These are phyloP conservation scores for Neurospora sp. DNA, from an alignment of 495 filamentous ascomycete genomes.

Conservation along the genomic window DNA sequence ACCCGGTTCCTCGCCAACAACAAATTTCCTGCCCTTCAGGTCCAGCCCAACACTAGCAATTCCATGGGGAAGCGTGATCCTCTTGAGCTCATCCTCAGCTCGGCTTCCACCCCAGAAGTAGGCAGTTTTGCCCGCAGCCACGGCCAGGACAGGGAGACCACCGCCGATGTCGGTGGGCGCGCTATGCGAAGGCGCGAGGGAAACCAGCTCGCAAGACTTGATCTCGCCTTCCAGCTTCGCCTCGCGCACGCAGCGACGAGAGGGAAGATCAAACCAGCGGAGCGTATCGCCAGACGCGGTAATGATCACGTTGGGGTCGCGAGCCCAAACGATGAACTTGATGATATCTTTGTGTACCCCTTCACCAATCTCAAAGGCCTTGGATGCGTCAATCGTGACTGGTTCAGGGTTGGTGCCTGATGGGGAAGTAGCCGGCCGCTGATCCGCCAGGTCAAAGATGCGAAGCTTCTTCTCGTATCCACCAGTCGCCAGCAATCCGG, in stretches of 20 bases:
- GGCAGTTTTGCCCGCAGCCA: constrained; percentile 77
- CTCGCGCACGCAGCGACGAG: constrained; percentile 57
- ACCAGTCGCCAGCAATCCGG: constrained; percentile 74
- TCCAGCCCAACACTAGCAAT: constrained; percentile 86
- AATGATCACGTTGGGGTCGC: constrained; percentile 74
- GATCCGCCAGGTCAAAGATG: constrained; percentile 73
- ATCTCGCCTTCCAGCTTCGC: constrained; percentile 70
- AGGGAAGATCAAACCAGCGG: constrained; percentile 88
- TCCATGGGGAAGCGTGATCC: constrained; percentile 62
- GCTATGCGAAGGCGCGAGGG: constrained; percentile 32
- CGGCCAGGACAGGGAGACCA: constrained; percentile 45
- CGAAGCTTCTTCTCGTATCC: constrained; percentile 94
- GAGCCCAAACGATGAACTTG: constrained; percentile 89
- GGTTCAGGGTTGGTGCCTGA: constrained; percentile 13
- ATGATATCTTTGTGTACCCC: constrained; percentile 77
- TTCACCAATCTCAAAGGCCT: constrained; percentile 75
- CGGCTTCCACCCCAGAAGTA: constrained; percentile 81
- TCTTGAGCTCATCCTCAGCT: constrained; percentile 65
- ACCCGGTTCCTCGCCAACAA: constrained; percentile 78
- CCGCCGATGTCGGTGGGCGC: constrained; percentile 38
- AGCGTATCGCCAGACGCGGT: constrained; percentile 86
- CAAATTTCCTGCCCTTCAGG: constrained; percentile 64
- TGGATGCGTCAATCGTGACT: constrained; percentile 32
- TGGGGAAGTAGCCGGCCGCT: constrained; percentile 17
- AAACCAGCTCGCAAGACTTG: constrained; percentile 80